Evolutionary conservation across 371 early-diverging fungal genomes (phyloP), one percentile per base, ranked within the genome.

Genomic region (Actinomortierella wolfii): DNA sequence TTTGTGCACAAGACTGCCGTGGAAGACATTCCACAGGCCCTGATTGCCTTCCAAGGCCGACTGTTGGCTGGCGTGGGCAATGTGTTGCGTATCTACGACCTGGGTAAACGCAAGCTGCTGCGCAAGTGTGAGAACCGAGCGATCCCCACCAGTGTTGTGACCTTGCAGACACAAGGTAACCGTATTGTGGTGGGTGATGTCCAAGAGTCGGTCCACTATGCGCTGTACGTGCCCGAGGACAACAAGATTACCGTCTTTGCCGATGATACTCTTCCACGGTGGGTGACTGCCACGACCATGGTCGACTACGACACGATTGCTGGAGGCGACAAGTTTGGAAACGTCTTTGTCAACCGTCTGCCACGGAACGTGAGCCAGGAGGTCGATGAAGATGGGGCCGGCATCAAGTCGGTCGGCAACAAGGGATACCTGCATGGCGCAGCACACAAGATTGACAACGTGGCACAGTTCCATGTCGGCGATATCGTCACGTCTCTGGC

Each of bases 291-390:
- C 40, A 80, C 91, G 5, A 64, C 82, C 8, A 88, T 92, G 87
- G 67, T 97, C 18, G 98, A 97, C 76, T 95, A 94, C 64, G 94
- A 97, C 64, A 97, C 99, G 4, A 84, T 95, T 0, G 94, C 88
- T 1, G 92, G 87, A 23, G 97, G 93, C 13, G 99, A 99, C 83
- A 96, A 96, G 78, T 98, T 98, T 83, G 99, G 99, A 26, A 95
- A 94, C 61, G 78, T 99, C 39, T 89, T 86, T 63, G 89, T 94
- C 14, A 66, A 87, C 55, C 88, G 98, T 41, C 75, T 94, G 51
- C 89, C 95, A 0, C 61, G 69, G 20, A 81, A 83, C 17, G 67
- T 81, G 9, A 84, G 84, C 26, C 80, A 87, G 46, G 92, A 91
- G 55, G 75, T 96, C 39, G 96, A 96, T 50, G 92, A 93, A 41